These are phyloP conservation scores for Pestalotiopsis sp. DNA, from an alignment of 2,329 filamentous ascomycete genomes.

Conservation along the genomic window DNA sequence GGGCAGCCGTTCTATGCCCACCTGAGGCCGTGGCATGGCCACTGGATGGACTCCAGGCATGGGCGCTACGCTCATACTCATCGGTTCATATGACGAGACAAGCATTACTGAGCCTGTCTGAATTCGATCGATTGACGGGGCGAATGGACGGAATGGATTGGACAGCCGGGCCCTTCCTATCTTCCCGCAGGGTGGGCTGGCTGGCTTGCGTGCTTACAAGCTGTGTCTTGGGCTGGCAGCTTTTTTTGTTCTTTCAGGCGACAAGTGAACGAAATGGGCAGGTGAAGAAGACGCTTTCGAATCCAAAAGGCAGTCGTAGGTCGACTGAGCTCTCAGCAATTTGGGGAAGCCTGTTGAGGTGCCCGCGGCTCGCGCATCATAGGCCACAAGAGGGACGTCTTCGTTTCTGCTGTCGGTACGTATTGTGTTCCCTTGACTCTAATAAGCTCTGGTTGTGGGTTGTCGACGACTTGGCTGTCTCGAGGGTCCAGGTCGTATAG, in stretches of 20 bases:
- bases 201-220: background rate
- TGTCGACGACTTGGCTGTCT: background rate
- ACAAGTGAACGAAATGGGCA: conserved; percentile 8
- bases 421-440: background rate
- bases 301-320: background rate
- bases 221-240: background rate
- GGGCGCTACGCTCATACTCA: conserved; percentile 42
- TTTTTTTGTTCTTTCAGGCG: background rate
- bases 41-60: conserved; percentile 48
- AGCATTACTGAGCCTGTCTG: conserved; percentile 5
- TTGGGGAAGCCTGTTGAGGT: conserved; percentile 3
- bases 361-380: conserved; percentile 12
- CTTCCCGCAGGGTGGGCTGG: background rate
- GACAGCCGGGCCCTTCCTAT: background rate
- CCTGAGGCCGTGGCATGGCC: conserved; percentile 72
- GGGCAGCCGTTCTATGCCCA: conserved; percentile 79
- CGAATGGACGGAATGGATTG: background rate
- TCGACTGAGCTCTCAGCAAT: conserved; percentile 9
- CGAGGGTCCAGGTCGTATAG: background rate
- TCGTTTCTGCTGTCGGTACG: background rate
- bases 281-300: conserved; percentile 1
- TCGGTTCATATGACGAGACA: conserved; percentile 40
- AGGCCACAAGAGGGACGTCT: background rate
- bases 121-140: too few relatives aligned
- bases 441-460: background rate